Evolutionary conservation across 2,329 filamentous ascomycete genomes (phyloP).

Genomic region (Dactylonectria estremocensis): DNA sequence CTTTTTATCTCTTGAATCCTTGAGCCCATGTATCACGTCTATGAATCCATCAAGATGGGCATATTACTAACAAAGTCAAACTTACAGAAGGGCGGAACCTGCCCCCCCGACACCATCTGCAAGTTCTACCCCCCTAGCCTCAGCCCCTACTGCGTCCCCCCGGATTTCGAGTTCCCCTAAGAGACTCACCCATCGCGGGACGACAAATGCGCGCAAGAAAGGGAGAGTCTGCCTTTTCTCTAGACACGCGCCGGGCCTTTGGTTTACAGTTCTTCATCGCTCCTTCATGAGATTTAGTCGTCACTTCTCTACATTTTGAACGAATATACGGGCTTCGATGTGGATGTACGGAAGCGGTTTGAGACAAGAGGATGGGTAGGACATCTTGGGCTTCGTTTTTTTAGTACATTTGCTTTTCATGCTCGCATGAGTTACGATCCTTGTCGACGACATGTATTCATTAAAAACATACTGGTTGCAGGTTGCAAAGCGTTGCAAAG

Average conservation of each 20-base stretch:
- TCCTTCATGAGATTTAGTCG: slow-evolving; percentile 25
- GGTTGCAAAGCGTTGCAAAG: slow-evolving; percentile 32
- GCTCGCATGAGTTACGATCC: slow-evolving; percentile 50
- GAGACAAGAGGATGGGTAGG: background rate
- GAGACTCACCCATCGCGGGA: background rate
- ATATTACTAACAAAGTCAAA: background rate
- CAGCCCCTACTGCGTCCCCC: slow-evolving; percentile 58
- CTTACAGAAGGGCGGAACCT: slow-evolving; percentile 51
- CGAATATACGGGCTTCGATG: background rate
- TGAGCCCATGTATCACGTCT: background rate
- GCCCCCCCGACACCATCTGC: slow-evolving; percentile 55
- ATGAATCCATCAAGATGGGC: too few relatives aligned
- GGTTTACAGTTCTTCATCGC: slow-evolving; percentile 21
- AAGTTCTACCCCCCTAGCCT: slow-evolving; percentile 53
- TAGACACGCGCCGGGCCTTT: background rate
- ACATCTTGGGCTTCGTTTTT: slow-evolving; percentile 1
- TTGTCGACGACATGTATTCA: slow-evolving; percentile 30
- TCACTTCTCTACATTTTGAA: slow-evolving; percentile 6
- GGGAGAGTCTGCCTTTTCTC: slow-evolving; percentile 13
- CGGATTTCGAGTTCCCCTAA: slow-evolving; percentile 50
- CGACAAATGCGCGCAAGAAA: slow-evolving; percentile 1
- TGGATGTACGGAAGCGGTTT: slow-evolving; percentile 2
- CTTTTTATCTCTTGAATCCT: background rate
- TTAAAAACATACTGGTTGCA: slow-evolving; percentile 29
- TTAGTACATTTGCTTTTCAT: slow-evolving; percentile 41